These are phyloP conservation scores for Fusarium sp. DNA, from an alignment of 2,329 filamentous ascomycete species.

Conservation along the genomic window DNA sequence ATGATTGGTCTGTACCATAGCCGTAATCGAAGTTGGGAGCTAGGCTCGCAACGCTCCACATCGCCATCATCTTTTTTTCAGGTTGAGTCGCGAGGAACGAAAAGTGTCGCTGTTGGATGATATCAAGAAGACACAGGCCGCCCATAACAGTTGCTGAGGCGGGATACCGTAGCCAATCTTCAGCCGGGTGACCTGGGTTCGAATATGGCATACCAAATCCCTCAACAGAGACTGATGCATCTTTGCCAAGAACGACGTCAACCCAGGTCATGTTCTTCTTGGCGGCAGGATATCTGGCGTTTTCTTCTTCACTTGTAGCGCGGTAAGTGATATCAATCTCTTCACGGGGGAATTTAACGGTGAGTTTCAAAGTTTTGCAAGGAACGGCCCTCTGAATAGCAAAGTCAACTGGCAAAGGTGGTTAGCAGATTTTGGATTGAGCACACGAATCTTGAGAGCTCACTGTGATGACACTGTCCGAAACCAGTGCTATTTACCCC, in stretches of 20 bases:
- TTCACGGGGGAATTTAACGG: not conserved
- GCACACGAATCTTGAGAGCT: not conserved
- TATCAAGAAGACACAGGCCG: not conserved
- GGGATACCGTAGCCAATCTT: not conserved
- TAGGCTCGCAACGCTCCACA: accelerated
- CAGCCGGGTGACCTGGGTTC: not conserved
- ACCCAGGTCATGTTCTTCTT: not conserved
- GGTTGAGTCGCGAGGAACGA: too few relatives aligned
- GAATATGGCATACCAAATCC: not conserved
- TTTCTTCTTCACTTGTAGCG: not conserved
- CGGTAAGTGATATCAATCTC: not conserved
- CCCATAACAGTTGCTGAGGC: not conserved
- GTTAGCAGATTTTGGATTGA: not conserved
- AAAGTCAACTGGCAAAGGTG: not conserved
- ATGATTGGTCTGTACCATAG: not conserved
- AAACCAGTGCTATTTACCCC: not conserved
- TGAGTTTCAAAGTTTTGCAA: not conserved
- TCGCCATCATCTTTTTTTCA: too few relatives aligned
- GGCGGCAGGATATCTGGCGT: too few relatives aligned
- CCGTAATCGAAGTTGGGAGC: not conserved
- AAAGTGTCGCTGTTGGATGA: not conserved
- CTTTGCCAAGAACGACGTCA: accelerated
- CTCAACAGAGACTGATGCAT: not conserved
- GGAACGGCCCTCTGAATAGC: not conserved
- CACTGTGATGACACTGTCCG: not conserved